Evolutionary conservation across 2,329 filamentous ascomycete genomes (phyloP), one percentile per base, ranked within the genome.

Genomic region (Fusarium keratoplasticum): DNA sequence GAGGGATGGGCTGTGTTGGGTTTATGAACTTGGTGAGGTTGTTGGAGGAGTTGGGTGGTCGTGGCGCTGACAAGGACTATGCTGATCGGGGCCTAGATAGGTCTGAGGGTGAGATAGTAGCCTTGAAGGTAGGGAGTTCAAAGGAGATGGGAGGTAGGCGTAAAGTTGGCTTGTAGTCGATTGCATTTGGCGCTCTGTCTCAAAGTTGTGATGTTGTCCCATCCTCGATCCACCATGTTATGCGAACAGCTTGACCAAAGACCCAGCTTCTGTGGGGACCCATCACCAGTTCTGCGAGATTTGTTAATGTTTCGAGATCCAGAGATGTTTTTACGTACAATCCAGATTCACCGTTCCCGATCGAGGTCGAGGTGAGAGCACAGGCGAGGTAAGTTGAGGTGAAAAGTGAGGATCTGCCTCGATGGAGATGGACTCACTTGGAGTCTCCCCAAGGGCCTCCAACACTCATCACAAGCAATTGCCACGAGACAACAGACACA

Each of bases 301-400:
- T 18, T 9, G 25, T 74, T 66, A 44, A 50, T 14, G 20, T 61
- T 35, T 38, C 20, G 27, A 38, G 35, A 47, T 52, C 13, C 35
- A 55, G 38, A 59, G 64, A 61, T 63, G 22, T 22, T 42, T 52
- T 72, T 74, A 74, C 71, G 71, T 74, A 74, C 68, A 63, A 69
- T 61, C 61, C 29, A 74, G 60, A 72, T 68, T 42, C 14, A 27
- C 9, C 9, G 35, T 42, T 40, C 20, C 60, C 7, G 11, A 36
- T 40, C 31, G 18, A 44, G 61, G 6, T 20, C 25, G 44, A 47
- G 40, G 52, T 64, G 44, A 33, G 52, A 38, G 25, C 31, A 35
- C 16, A 25, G 55, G 18, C 52, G 50, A 22, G 66, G 69, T 59
- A 57, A 44, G 8, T 54, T 44, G 66, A 64, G 61, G 68, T 63